Evolutionary conservation across 345 rosid species (phyloP), one percentile per base, ranked within the genome.

Genomic region (Populus tremula): DNA sequence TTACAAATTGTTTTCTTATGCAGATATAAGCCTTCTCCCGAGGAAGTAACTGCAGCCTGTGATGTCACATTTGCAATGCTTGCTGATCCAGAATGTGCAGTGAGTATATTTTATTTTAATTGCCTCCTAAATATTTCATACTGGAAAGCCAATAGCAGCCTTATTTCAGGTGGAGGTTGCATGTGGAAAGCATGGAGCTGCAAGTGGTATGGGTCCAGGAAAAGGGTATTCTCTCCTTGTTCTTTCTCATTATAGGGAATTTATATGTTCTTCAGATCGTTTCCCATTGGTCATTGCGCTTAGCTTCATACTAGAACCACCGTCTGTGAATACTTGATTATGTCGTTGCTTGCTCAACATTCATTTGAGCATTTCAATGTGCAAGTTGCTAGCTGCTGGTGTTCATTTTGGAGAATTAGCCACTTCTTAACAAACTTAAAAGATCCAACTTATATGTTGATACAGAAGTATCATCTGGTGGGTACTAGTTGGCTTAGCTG

Each of bases 61-160:
- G 97, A 93, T 86, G 83, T 93, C 82, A 94, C 97, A 35, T 89
- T 94, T 83, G 87, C 97, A 49, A 93, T 94, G 98, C 95, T 94
- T 62, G 93, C 98, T 12, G 95, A 91, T 87, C 98, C 98, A 81
- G 93, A 93, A 86, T 91, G 94, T 89, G 97, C 98, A 87, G 98
- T 94, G 93, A 86, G 98, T 93, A 88, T 89, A 87, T 86, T 86
- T 76, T 89, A 80, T 36, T 79, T 76, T 73, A 75, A 61, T 59
- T 79, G 38, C 5, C 33, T 65, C 14, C 7, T 43, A 62, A 36
- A 20, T 69, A 5, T 9, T 73, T n/a, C 9, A 35, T 72, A 12
- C 59, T 29, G 36, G 61, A 47, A 25, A n/a, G 38, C 81, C 84
- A 66, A 78, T 72, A 59, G 69, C 56, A 69, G 79, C 73, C 76